A percentile compares a stretch with the other conserved stretches of the same genome.
Evolutionary conservation across 129 eudicot species (phyloP).

Genomic region (Centella asiatica): DNA sequence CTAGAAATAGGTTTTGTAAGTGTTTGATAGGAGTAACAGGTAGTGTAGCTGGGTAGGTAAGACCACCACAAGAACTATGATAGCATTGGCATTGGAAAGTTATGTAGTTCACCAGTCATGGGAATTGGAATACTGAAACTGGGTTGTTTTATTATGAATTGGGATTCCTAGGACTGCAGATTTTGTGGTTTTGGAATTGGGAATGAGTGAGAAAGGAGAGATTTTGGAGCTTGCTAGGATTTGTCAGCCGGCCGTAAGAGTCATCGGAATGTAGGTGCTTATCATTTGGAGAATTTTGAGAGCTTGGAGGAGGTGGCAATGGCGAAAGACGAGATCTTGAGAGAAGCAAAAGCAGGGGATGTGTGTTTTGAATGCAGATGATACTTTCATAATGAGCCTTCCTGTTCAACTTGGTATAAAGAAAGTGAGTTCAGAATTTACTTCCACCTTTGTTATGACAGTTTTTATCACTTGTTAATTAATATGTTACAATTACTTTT

Average conservation of each 20-base stretch:
- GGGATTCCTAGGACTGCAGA: conserved; percentile 14
- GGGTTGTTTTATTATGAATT: conserved; percentile 6
- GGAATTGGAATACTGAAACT: conserved; percentile 14
- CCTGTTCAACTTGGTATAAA: conserved; percentile 3
- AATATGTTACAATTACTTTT: no score
- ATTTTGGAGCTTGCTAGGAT: conserved; percentile 14
- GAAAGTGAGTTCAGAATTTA: neutral
- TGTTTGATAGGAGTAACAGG: conserved; percentile 13
- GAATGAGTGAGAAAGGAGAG: conserved; percentile 12
- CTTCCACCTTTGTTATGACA: no score
- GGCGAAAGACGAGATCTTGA: conserved; percentile 13
- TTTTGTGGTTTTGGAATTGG: conserved; percentile 15
- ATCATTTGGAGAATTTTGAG: conserved; percentile 12
- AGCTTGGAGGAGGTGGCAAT: conserved; percentile 12
- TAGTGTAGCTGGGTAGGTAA: conserved; percentile 18
- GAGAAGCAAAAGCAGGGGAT: conserved; percentile 12
- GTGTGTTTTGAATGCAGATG: conserved; percentile 14
- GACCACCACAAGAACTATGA: conserved; percentile 15
- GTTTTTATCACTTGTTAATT: no score
- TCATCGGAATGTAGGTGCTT: conserved; percentile 10
- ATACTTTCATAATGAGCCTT: conserved; percentile 7
- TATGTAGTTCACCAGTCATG: conserved; percentile 4
- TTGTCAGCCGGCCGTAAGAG: conserved; percentile 5
- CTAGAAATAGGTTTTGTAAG: conserved; percentile 10
- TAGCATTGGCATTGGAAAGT: conserved; percentile 11